These are phyloP conservation scores for Prunus fruticosa DNA, from an alignment of 306 rosid genomes.

Conservation along the genomic window DNA sequence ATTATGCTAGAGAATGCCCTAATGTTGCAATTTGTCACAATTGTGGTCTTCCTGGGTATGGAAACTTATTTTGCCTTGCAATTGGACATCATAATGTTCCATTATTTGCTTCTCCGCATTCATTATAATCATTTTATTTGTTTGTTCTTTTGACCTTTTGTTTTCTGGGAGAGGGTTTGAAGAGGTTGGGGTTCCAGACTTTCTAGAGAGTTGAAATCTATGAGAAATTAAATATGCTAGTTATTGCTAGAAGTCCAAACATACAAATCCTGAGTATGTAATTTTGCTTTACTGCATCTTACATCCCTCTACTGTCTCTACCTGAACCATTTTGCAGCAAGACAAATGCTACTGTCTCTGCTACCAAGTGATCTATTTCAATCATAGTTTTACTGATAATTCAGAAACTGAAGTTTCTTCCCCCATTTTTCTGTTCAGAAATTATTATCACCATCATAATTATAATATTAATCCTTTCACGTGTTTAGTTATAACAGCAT, in stretches of 20 bases:
- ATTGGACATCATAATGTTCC: neutral
- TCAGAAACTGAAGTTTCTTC: neutral
- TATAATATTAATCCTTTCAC: neutral
- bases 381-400: neutral
- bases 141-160: neutral
- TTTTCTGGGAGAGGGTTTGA: neutral
- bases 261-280: neutral
- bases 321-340: neutral
- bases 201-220: neutral
- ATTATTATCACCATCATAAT: neutral
- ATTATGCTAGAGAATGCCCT: constrained; percentile 98
- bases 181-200: neutral
- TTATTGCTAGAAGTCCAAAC: neutral
- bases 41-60: constrained; percentile 92
- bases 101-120: neutral
- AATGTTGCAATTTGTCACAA: constrained; percentile 97
- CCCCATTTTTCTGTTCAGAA: neutral
- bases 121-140: neutral
- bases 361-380: neutral
- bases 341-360: neutral
- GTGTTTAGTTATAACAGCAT: neutral
- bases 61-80: constrained; percentile 15
- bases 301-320: neutral
- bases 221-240: neutral
- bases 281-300: neutral